Evolutionary conservation across 2,329 filamentous ascomycete species (phyloP).

Genomic region (Scortechinia acanthostroma): DNA sequence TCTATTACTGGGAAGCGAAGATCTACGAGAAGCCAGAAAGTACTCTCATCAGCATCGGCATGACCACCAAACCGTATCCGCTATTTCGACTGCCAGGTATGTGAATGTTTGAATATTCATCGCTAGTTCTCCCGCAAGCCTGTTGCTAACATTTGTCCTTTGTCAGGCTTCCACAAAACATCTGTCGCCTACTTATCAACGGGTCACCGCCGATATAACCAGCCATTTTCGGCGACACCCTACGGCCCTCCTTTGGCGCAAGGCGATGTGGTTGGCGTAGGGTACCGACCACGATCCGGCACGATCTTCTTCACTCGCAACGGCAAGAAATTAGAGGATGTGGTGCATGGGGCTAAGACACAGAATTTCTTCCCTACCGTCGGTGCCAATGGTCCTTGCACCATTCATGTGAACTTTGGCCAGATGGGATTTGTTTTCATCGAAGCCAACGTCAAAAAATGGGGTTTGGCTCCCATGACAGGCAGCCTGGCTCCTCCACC

Average conservation of each 20-base stretch:
- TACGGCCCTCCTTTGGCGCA: conserved; percentile 84
- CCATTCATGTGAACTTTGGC: conserved; percentile 93
- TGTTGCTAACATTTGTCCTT: conserved; percentile 3
- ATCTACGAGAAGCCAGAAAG: conserved; percentile 93
- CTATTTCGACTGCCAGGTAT: conserved; percentile 86
- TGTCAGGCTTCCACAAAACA: conserved; percentile 77
- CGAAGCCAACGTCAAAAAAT: conserved; percentile 99
- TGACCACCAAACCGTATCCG: conserved; percentile 95
- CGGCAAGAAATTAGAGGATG: conserved; percentile 92
- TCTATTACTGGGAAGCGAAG: conserved; percentile 99
- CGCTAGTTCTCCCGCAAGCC: background rate
- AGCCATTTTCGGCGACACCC: conserved; percentile 73
- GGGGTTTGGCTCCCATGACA: conserved; percentile 92
- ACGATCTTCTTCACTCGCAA: conserved; percentile 98
- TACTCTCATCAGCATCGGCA: conserved; percentile 81
- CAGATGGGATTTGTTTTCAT: conserved; percentile 98
- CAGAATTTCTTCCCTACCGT: conserved; percentile 97
- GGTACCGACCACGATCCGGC: conserved; percentile 87
- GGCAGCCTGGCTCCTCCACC: conserved; percentile 90
- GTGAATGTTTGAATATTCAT: conserved; percentile 16
- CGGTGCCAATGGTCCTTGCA: conserved; percentile 88
- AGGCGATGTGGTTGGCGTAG: conserved; percentile 91
- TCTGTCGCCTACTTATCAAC: conserved; percentile 87
- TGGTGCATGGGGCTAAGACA: conserved; percentile 82
- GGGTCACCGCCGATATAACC: conserved; percentile 81